These are phyloP conservation scores for Apophysomyces sp. DNA, from an alignment of 371 early-diverging fungal species.

Conservation along the genomic window DNA sequence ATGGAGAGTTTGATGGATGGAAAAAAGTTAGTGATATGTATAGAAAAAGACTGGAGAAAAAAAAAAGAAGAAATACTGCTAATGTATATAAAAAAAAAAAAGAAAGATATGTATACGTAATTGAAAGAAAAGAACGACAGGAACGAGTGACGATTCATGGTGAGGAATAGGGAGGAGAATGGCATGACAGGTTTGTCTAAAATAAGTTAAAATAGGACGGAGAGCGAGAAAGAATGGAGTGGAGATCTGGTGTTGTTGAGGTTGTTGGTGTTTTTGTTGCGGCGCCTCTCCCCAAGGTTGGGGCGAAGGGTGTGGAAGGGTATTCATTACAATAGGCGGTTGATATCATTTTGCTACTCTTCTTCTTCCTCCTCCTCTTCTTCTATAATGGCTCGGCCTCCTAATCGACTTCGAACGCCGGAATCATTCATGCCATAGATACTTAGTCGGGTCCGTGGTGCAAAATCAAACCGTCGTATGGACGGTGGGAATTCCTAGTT, in stretches of 20 bases:
- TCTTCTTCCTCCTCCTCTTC: slow-evolving; percentile 73
- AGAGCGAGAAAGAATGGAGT: not conserved
- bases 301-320: not conserved
- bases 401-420: slow-evolving; percentile 44
- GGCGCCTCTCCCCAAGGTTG: too few relatives aligned
- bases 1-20: not conserved
- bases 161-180: not conserved
- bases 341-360: not conserved
- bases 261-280: too few relatives aligned
- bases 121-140: not conserved
- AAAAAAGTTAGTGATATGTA: not conserved
- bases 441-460: slow-evolving; percentile 36
- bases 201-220: not conserved
- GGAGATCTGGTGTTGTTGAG: not conserved
- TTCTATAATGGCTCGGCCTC: slow-evolving; percentile 63
- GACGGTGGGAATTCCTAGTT: not conserved
- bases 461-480: slow-evolving; percentile 26
- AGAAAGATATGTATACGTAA: slow-evolving; percentile 1
- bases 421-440: slow-evolving; percentile 35
- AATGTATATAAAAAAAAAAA: slow-evolving; percentile 1
- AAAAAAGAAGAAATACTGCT: not conserved
- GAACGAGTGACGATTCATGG: slow-evolving; percentile 1
- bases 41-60: slow-evolving; percentile 5
- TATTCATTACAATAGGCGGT: not conserved
- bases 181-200: not conserved